Evolutionary conservation across 805 yeast genomes (phyloP), one percentile per base, ranked within the genome.

Genomic region (Metschnikowia amazonensis): DNA sequence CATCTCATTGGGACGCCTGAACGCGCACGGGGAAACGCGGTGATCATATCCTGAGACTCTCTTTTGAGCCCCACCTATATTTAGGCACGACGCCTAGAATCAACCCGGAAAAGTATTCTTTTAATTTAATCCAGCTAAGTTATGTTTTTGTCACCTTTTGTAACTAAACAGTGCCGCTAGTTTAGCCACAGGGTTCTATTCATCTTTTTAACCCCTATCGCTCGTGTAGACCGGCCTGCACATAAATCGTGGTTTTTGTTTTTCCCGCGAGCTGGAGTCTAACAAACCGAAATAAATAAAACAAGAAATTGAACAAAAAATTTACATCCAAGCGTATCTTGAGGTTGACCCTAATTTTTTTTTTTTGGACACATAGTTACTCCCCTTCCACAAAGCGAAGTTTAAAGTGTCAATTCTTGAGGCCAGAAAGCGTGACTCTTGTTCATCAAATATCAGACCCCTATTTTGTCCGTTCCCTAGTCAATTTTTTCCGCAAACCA

Each of bases 251-350:
- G 41, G 27, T 37, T 37, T 37, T 37, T 37, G 14, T n/a, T 31
- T 28, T 37, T 37, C 41, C 38, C 33, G 41, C 41, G 33, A 37
- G 33, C 25, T 37, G 33, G 41, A 20, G 41, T n/a, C 41, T 37
- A 37, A 27, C 33, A 37, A 37, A 18, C n/a, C 14, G 14, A 37
- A 20, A 37, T 27, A 39, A 31, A 40, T 24, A 32, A 40, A 24
- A 40, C 24, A 31, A 17, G 31, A 16, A 40, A n/a, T 23, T 35
- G 30, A 25, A 16, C 43, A 32, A 40, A 40, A 31, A 40, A 32
- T 17, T 32, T 23, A 35, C 29, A 16, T 13, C 36, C 32, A 17
- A 17, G 30, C 21, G 9, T 9, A 17, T 24, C 16, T 17, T 24
- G 31, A 40, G 36, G 30, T 25, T 32, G 36, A 24, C 31, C 10